Evolutionary conservation across 169 alveolate genomes (phyloP), one percentile per base, ranked within the genome.

Genomic region (Sarcocystis neurona): DNA sequence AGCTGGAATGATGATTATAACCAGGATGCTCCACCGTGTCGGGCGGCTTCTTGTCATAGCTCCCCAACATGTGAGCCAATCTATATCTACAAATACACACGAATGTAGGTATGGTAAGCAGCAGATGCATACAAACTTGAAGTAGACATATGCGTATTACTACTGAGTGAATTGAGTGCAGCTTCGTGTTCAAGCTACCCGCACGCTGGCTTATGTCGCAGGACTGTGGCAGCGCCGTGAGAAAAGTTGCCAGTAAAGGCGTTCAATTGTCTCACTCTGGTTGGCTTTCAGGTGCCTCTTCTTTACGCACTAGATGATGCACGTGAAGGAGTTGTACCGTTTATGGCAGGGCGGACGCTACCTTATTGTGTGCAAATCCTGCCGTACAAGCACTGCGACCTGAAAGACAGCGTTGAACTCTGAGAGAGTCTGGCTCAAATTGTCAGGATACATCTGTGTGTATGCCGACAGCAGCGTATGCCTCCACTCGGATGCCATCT

Each of bases 291-390:
- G 90, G 86, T 86, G 37, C 90, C 90, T 2, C 12, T 46, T 12
- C 75, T 58, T 53, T 46, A 74, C 30, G 44, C 60, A 23, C 63
- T 70, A 6, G 79, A 43, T 27, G 85, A 84, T 2, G 41, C 77
- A 0, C 63, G 63, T 41, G 79, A 41, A 37, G 90, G 78, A 41
- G 78, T 86, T 20, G 90, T 86, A 27, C 90, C 90, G 39, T 86
- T 86, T 12, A 70, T 86, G 30, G 56, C 90, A 18, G 85, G 85
- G 56, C 20, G 4, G 0, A 70, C 72, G 68, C 90, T 86, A 27
- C 47, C 70, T 12, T 86, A 50, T 58, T 53, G 86, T 41, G 79
- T 34, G 34, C 41, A 30, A 1, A 79, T 86, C 27, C 53, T 2
- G 46, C 90, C 66, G 20, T 74, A 56, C 23, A 48, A 4, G 39